Evolutionary conservation across 2,329 filamentous ascomycete genomes (phyloP), one percentile per base, ranked within the genome.

Genomic region (Fusarium xylarioides): DNA sequence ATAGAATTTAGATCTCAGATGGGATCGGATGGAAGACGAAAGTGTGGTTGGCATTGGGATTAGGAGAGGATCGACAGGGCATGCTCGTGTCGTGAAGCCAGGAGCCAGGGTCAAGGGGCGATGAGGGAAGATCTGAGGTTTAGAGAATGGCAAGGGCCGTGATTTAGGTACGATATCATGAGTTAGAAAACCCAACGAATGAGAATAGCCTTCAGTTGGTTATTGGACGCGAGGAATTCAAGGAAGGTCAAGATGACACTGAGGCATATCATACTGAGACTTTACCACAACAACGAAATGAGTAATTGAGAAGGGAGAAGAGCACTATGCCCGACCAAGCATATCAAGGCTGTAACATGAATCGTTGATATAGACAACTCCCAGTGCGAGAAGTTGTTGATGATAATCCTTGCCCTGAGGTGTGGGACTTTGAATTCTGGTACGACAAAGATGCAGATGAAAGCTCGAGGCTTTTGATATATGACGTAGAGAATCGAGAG

Each of bases 31-130:
- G 57, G 32, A 61, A 28, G 70, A 66, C 60, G 66, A 55, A 64
- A 26, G 42, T 28, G 50, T 38, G 42, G 67, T 68, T 46, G 54
- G 30, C 28, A 35, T 34, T 32, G 53, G 28, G 10, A 44, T 46
- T 26, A 34, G 38, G 53, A 34, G 54, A 57, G 34, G 62, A 67
- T 73, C 71, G 70, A 74, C 71, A 73, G 71, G 70, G 71, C 71
- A 73, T 32, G 37, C 44, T 23, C 44, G 50, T 52, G 38, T 56
- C 35, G 23, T 54, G 49, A 59, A 47, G 54, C 66, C 35, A 52
- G 66, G 69, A 47, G 54, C 66, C 35, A 52, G 66, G 69, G 70
- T 54, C 15, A 34, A 56, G 44, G 23, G 38, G 26, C 21, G 38
- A 40, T 60, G 52, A 28, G 43, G 23, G 63, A 35, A 60, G 44